A percentile compares a stretch with the other conserved stretches of the same genome.
Evolutionary conservation across 306 rosid species (phyloP).

Genomic region (Cucumis melo): DNA sequence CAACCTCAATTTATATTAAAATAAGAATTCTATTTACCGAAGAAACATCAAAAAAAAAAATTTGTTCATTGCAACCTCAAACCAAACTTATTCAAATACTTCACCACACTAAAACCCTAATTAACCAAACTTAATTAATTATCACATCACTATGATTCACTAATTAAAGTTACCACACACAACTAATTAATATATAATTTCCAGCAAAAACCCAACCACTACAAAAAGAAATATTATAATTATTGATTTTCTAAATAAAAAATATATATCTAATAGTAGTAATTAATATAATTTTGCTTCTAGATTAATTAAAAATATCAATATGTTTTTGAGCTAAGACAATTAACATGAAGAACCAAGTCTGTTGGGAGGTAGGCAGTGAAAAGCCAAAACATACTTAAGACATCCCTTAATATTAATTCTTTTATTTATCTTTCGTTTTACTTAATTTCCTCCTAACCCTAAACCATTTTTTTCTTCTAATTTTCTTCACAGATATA

Average conservation of each 20-base stretch:
- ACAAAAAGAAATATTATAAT: neutral
- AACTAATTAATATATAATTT: neutral
- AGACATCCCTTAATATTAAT: neutral
- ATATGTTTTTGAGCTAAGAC: conserved; percentile 2
- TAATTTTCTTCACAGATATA: neutral
- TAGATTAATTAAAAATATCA: neutral
- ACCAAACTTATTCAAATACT: neutral
- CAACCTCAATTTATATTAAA: too few species aligned
- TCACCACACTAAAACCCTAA: neutral
- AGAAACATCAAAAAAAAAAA: too few species aligned
- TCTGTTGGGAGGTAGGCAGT: conserved; percentile 13
- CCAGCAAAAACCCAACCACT: neutral
- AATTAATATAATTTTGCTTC: neutral
- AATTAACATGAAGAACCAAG: conserved; percentile 14
- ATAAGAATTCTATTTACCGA: too few species aligned
- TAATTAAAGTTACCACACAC: neutral
- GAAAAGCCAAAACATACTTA: conserved; percentile 6
- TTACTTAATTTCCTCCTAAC: conserved; percentile 16
- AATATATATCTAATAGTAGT: too few species aligned
- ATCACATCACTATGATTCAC: neutral
- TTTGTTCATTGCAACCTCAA: too few species aligned
- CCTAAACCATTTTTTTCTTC: conserved; percentile 4
- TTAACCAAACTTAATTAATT: too few species aligned
- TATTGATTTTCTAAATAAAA: neutral
- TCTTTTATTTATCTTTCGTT: neutral